Conservation (phyloP, 2,329 filamentous ascomycete genomes). For the Phialophora chinensis region DNA sequence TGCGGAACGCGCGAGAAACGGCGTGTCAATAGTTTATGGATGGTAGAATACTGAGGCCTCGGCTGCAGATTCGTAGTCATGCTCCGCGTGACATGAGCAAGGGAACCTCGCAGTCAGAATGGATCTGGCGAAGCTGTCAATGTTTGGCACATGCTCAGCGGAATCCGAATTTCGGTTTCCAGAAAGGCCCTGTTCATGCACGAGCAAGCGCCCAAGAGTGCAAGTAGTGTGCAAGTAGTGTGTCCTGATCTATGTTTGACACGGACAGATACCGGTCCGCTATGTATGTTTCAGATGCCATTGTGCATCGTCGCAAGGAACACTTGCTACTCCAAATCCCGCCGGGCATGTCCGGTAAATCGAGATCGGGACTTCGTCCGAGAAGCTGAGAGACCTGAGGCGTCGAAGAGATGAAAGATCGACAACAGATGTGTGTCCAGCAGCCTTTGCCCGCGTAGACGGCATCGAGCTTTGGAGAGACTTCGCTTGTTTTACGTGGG, state of each 20-base stretch:
- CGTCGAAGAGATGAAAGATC: constrained; percentile 3
- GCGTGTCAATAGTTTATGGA: constrained; percentile 18
- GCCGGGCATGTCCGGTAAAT: neutral
- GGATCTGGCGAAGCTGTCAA: neutral
- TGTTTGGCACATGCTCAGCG: neutral
- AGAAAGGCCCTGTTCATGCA: neutral
- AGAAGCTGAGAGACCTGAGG: neutral
- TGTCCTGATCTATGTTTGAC: neutral
- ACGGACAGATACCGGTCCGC: neutral
- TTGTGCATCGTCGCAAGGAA: neutral
- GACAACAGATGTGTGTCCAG: constrained; percentile 7
- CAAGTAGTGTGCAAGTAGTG: neutral
- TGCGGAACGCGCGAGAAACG: constrained; percentile 4
- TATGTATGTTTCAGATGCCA: neutral
- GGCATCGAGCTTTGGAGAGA: neutral
- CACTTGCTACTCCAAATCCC: neutral
- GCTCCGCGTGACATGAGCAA: neutral
- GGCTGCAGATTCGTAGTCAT: neutral
- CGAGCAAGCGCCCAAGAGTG: neutral
- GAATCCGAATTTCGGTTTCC: neutral
- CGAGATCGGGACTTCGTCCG: neutral
- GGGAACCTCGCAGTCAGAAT: neutral
- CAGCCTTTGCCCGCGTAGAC: neutral
- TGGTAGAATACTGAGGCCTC: neutral
- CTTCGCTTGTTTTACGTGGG: constrained; percentile 20